phyloP scores from a whole-genome alignment of 2,329 filamentous ascomycete species.

The Fusarium oxysporum region DNA sequence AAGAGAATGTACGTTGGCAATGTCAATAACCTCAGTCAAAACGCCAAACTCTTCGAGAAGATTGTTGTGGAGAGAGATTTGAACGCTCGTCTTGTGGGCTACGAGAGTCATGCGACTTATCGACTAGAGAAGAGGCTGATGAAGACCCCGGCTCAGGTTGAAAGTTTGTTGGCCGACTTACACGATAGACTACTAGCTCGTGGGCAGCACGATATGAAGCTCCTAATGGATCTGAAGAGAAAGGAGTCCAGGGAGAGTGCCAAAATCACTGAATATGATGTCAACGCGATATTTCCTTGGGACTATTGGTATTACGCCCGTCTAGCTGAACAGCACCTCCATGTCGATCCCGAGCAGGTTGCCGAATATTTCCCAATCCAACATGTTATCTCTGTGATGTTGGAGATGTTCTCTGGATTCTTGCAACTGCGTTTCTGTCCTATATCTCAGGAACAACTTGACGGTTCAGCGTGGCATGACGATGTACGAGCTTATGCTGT shows the following conservation, averaged over 20 bases:
- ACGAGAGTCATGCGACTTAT: neutral
- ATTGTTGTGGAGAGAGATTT: neutral
- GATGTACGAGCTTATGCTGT: neutral
- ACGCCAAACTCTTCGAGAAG: fast-evolving
- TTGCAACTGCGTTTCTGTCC: neutral
- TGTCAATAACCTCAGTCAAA: neutral
- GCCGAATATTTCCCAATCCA: neutral
- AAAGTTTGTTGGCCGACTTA: neutral
- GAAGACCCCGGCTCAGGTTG: neutral
- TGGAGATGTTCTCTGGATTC: neutral
- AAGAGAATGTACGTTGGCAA: neutral
- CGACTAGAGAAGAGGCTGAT: neutral
- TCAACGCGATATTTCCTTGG: neutral
- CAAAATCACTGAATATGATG: fast-evolving
- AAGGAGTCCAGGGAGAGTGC: too few species aligned
- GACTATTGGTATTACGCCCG: neutral
- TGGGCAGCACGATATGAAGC: neutral
- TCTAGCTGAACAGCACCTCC: fast-evolving
- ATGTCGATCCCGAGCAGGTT: fast-evolving
- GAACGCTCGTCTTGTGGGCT: neutral
- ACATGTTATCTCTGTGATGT: neutral
- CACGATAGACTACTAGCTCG: neutral
- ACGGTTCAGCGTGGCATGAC: fast-evolving
- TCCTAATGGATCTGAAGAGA: neutral
- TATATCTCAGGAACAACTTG: neutral